These are phyloP conservation scores for Physocladia obscura DNA, from an alignment of 192 early-diverging fungal species.

Conservation along the genomic window DNA sequence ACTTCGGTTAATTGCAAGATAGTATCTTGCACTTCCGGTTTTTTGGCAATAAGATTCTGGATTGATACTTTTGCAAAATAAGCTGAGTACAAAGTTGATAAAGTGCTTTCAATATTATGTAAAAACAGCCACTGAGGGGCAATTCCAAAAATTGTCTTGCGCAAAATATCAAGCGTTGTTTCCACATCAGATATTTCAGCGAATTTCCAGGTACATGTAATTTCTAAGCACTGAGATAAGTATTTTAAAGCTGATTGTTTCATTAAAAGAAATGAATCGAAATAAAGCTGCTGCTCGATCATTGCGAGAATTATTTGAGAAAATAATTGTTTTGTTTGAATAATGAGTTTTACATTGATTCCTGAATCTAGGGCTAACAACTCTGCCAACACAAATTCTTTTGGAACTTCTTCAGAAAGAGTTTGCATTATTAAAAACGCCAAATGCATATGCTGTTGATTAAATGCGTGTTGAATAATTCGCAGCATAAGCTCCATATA, in stretches of 20 bases:
- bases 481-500: slow-evolving; percentile 18
- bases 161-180: background rate
- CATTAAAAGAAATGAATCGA: slow-evolving; percentile 2
- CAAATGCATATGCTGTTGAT: slow-evolving; percentile 3
- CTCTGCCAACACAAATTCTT: background rate
- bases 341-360: background rate
- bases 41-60: background rate
- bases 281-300: background rate
- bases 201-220: background rate
- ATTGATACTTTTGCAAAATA: slow-evolving; percentile 3
- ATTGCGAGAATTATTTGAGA: background rate
- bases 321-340: background rate
- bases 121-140: background rate
- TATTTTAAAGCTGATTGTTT: background rate
- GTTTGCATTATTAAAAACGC: background rate
- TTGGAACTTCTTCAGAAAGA: background rate
- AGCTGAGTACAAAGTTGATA: background rate
- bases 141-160: background rate
- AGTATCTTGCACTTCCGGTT: background rate
- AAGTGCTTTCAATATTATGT: background rate
- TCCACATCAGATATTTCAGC: background rate
- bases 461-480: slow-evolving; percentile 1
- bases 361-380: background rate
- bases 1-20: background rate
- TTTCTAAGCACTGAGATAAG: background rate